phyloP scores from a whole-genome alignment of 2,329 filamentous ascomycete genomes.

The Juglanconis sp. region DNA sequence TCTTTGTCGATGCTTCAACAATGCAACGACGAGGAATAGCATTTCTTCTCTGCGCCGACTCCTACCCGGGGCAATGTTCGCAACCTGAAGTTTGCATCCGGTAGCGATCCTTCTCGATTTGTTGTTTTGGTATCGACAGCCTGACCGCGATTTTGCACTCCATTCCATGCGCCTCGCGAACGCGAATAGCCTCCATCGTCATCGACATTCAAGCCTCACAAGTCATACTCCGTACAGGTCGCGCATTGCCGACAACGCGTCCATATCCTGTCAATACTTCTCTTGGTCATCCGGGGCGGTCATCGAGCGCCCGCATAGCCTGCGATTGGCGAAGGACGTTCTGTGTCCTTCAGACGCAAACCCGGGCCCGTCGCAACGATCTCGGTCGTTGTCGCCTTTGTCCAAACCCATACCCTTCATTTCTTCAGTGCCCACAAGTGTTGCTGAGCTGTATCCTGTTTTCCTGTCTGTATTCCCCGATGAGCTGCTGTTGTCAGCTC shows the following conservation, averaged over 20 bases:
- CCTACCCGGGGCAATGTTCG: not conserved
- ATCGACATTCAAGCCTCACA: not conserved
- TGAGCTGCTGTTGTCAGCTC: constrained; percentile 3
- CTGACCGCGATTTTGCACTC: not conserved
- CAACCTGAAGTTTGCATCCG: not conserved
- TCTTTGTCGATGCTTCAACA: not conserved
- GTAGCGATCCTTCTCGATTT: not conserved
- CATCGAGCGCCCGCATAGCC: not conserved
- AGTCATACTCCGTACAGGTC: not conserved
- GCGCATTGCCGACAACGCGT: not conserved
- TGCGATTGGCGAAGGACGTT: not conserved
- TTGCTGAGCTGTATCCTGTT: constrained; percentile 14
- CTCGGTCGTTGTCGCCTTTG: constrained; percentile 13
- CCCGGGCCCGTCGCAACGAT: constrained; percentile 10
- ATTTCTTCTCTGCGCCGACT: not conserved
- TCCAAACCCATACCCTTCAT: not conserved
- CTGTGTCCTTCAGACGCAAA: not conserved
- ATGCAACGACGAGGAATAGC: not conserved
- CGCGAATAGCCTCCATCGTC: not conserved
- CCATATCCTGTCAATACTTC: not conserved
- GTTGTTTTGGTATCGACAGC: not conserved
- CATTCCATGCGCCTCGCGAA: not conserved
- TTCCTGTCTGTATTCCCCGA: constrained; percentile 5
- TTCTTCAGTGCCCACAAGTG: constrained; percentile 18
- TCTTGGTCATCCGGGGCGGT: not conserved